These are phyloP conservation scores for Lentinula aciculospora DNA, from an alignment of 768 basidiomycete species.

Conservation along the genomic window DNA sequence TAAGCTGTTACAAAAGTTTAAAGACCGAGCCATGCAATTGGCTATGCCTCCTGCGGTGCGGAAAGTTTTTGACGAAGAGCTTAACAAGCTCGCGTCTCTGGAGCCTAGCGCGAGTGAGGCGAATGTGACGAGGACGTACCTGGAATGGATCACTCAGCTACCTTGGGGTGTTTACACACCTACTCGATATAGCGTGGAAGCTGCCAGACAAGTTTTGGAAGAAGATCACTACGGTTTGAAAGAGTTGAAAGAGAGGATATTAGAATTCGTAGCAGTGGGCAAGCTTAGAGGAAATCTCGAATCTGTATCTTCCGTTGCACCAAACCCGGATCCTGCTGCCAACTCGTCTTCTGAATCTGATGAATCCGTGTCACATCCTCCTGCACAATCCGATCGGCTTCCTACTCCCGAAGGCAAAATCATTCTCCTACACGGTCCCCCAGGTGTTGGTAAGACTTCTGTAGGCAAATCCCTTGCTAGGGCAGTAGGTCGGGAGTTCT, in stretches of 20 bases:
- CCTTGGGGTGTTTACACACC: constrained; percentile 95
- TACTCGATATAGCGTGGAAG: constrained; percentile 86
- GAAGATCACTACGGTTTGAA: constrained; percentile 92
- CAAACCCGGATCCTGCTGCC: background rate
- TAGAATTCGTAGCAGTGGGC: constrained; percentile 94
- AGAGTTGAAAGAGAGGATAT: constrained; percentile 89
- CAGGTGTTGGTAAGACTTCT: constrained; percentile 95
- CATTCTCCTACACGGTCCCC: constrained; percentile 92
- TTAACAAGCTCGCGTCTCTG: constrained; percentile 82
- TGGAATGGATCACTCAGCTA: constrained; percentile 92
- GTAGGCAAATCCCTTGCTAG: constrained; percentile 95
- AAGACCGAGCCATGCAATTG: constrained; percentile 70
- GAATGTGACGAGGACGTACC: constrained; percentile 90
- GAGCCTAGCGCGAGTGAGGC: constrained; percentile 92
- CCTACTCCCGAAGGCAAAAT: constrained; percentile 74
- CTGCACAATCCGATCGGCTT: constrained; percentile 8
- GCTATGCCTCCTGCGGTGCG: constrained; percentile 88
- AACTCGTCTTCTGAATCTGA: background rate
- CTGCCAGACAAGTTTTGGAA: constrained; percentile 81
- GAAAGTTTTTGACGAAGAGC: constrained; percentile 95
- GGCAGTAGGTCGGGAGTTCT: constrained; percentile 88
- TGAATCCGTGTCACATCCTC: background rate
- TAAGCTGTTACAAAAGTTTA: constrained; percentile 89
- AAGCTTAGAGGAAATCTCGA: constrained; percentile 87
- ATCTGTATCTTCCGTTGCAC: background rate